Conservation (phyloP, 345 rosid genomes). For the Citrus glauca region DNA sequence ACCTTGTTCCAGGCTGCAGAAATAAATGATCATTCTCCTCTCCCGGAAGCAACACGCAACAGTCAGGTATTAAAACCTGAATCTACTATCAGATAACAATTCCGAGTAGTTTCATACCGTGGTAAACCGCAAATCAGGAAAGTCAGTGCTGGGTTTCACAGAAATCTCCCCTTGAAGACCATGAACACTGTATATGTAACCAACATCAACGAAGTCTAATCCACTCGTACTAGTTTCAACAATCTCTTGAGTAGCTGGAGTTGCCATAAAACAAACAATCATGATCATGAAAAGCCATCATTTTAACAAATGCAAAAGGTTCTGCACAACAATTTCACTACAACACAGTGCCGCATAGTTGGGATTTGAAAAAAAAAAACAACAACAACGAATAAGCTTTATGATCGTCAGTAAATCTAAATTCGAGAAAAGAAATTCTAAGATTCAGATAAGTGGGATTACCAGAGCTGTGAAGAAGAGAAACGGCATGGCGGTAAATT, state of each 20-base stretch:
- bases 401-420: background rate
- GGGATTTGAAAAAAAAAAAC: too few species aligned
- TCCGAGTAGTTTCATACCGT: conserved; percentile 32
- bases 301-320: background rate
- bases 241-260: conserved; percentile 46
- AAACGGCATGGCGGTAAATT: conserved; percentile 17
- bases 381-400: too few species aligned
- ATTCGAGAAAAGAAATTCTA: background rate
- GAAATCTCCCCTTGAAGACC: conserved; percentile 82
- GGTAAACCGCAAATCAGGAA: conserved; percentile 78
- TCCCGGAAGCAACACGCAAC: background rate
- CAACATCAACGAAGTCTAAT: conserved; percentile 63
- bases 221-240: conserved; percentile 37
- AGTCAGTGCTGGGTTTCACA: conserved; percentile 74
- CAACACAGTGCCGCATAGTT: background rate
- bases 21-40: background rate
- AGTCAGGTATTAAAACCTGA: background rate
- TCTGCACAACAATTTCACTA: background rate
- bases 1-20: conserved; percentile 81
- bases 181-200: conserved; percentile 69
- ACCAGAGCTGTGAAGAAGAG: conserved; percentile 42
- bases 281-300: background rate
- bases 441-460: background rate
- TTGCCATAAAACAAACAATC: background rate
- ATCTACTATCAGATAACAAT: background rate